Base-by-base conservation (phyloP, 2,329 filamentous ascomycete species). In the Thelonectria discophora region DNA sequence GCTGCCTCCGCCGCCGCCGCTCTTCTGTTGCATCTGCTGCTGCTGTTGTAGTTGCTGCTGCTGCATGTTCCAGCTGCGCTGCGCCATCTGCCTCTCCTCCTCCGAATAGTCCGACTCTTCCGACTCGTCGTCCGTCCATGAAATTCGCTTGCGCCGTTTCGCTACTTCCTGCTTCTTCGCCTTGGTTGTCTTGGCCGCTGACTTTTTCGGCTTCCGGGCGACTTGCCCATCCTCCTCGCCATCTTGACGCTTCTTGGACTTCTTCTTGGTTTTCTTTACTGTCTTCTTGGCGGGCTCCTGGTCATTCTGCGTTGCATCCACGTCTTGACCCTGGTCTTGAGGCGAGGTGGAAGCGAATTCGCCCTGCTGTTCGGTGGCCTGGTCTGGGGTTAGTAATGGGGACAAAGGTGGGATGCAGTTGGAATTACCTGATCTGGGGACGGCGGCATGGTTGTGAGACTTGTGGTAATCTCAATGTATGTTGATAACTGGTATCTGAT, bases 1-100 rank as follows among this genome's bases (percentile, higher is more conserved):
- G 37, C 63, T 70, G 52, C 65, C 68, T 20, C 66, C 67, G 5
- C 66, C 64, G 5, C 66, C 64, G 2, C 65, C 63, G 5, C 47
- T 45, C 18, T 60, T 45, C 21, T 65, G 64, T 18, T 69, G 60
- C 9, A 54, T 49, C 10, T 68, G 68, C 20, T 66, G 63, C 7
- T 37, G 34, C 34, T 37, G 34, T 12, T 10, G 32, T 11, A 3
- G 32, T 9, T 37, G 34, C 34, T 37, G 34, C 6, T 61, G 64
- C 40, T 65, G 65, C 52, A 50, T 60, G 18, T 61, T 56, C 55
- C 55, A 63, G 17, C 62, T 69, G 50, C 34, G 48, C 27, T 63
- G 68, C 1, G 66, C 30, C 62, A 64, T 63, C 51, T 67, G 64
- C 18, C 52, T 37, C 30, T 67, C 60, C 20, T 63, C 55, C 18